Conservation (phyloP, 192 early-diverging fungal genomes). For the Spinellus fusiger region DNA sequence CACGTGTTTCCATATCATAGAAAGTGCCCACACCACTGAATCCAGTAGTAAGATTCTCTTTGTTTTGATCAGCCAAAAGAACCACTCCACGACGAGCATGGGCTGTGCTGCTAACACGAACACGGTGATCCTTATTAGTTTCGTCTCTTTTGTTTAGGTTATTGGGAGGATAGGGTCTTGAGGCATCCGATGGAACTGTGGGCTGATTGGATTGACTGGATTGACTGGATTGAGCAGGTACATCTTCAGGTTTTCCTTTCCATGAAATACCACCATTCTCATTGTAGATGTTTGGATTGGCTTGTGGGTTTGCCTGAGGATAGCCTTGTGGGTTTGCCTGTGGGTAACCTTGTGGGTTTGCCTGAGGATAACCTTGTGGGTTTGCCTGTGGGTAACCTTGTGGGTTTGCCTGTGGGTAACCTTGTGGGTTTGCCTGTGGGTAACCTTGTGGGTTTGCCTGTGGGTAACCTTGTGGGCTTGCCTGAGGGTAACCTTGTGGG, state of each 20-base stretch:
- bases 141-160: background rate
- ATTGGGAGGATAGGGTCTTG: background rate
- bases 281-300: background rate
- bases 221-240: background rate
- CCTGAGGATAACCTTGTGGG: no score
- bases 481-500: no score
- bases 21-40: slow-evolving; percentile 6
- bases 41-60: background rate
- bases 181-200: background rate
- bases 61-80: background rate
- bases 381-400: no score
- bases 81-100: background rate
- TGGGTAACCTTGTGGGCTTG: no score
- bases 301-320: background rate
- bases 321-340: no score
- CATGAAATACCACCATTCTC: background rate
- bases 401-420: no score
- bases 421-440: no score
- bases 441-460: no score
- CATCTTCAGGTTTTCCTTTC: background rate
- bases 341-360: no score
- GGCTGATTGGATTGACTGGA: background rate
- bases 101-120: background rate
- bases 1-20: slow-evolving; percentile 11
- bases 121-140: background rate